Evolutionary conservation across 768 basidiomycete species (phyloP), one percentile per base, ranked within the genome.

Genomic region (Tricholoma saponaceum): DNA sequence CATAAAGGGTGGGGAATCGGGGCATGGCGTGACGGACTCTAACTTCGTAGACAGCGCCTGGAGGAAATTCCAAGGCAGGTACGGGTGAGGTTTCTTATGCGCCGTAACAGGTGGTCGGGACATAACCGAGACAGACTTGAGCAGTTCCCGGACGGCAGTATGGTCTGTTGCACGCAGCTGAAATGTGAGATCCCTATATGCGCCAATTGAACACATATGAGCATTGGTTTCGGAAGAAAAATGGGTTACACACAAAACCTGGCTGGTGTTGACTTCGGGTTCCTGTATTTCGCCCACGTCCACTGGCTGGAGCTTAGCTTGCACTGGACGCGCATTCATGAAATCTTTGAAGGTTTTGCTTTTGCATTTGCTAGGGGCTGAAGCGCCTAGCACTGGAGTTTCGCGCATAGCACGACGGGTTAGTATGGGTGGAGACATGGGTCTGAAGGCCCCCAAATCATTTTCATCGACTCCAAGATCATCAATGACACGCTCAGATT

Each of bases 401-500:
- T 78, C 72, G n/a, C 69, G 74, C 35, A 68, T 70, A 3, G 85
- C 77, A 14, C 72, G 72, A 33, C 72, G 70, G 44, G 83, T 80
- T 18, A 83, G 60, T 12, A 82, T 62, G 10, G 82, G 78, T 10
- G 53, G 53, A 13, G 53, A 43, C 9, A 75, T 72, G 58, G 81
- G 65, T 5, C 74, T 78, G 55, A 76, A 73, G 51, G 65, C 67
- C 2, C 64, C 51, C 35, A 56, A 23, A 33, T 62, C 59, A 23
- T 57, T 35, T 6, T 57, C 32, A 39, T 65, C 59, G 8, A 57
- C 30, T 32, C 65, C 49, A 67, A 67, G 67, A 1, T 75, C 67
- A n/a, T 67, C 57, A 63, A 72, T 74, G n/a, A 76, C 72, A 53
- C 62, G 69, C 13, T 77, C 74, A 1, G 75, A 77, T 41, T 64